Conservation (phyloP, 2,329 filamentous ascomycete species). For the Arthrobotrys pseudoclavata region DNA sequence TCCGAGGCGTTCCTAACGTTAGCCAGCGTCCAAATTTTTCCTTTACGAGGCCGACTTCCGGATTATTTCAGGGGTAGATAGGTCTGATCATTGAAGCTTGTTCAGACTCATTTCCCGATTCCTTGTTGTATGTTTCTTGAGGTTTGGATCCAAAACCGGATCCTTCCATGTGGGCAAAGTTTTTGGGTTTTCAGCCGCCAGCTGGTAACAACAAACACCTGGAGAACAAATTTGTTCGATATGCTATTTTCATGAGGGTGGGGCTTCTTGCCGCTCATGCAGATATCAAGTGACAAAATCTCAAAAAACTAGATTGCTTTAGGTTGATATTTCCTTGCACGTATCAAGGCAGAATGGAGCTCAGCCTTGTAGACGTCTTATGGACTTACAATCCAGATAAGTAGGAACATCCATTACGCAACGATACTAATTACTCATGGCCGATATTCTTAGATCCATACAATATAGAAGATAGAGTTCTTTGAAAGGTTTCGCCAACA, state of each 20-base stretch:
- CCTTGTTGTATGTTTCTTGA: constrained; percentile 28
- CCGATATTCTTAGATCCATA: neutral
- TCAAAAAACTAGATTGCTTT: constrained; percentile 17
- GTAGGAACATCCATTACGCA: neutral
- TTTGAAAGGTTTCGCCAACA: neutral
- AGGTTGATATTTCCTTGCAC: constrained; percentile 6
- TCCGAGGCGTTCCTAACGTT: constrained; percentile 46
- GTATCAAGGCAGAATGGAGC: constrained; percentile 26
- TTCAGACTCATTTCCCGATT: constrained; percentile 46
- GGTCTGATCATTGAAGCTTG: constrained; percentile 26
- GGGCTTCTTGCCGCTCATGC: constrained; percentile 47
- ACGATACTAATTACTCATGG: neutral
- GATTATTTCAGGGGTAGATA: constrained; percentile 55
- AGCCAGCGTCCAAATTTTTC: constrained; percentile 11
- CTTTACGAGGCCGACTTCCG: constrained; percentile 30
- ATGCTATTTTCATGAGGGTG: constrained; percentile 52
- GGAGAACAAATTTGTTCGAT: constrained; percentile 10
- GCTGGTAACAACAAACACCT: constrained; percentile 32
- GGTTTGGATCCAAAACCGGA: constrained; percentile 18
- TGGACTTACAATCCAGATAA: neutral
- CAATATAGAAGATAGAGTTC: neutral
- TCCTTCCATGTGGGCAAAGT: constrained; percentile 10
- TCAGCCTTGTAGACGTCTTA: constrained; percentile 43
- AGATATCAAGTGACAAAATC: constrained; percentile 44
- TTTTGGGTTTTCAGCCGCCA: constrained; percentile 48